These are phyloP conservation scores for Phytophthora parvispora DNA, from an alignment of 352 stramenopile genomes.

Conservation along the genomic window DNA sequence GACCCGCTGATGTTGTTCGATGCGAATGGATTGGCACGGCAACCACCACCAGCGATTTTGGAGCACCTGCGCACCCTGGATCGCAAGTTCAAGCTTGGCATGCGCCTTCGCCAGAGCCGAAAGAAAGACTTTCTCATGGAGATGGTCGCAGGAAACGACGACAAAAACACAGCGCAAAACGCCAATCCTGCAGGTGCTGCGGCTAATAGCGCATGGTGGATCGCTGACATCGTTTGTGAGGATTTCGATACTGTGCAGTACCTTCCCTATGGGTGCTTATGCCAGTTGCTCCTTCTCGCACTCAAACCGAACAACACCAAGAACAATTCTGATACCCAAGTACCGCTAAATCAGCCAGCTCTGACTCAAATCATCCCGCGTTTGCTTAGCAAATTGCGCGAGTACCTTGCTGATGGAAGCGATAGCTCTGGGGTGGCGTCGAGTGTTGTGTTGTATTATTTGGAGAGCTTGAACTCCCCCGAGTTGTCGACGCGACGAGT, in stretches of 20 bases:
- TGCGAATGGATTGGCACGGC: conserved; percentile 65
- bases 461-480: conserved; percentile 73
- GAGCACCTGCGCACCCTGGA: conserved; percentile 79
- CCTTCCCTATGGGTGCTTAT: conserved; percentile 80
- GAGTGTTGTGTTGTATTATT: conserved; percentile 76
- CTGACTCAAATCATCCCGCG: conserved; percentile 62
- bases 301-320: conserved; percentile 29
- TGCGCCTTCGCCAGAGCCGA: conserved; percentile 81
- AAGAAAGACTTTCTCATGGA: conserved; percentile 89
- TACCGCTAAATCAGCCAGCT: conserved; percentile 39
- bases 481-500: conserved; percentile 61
- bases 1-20: conserved; percentile 84
- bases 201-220: conserved; percentile 75
- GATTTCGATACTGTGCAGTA: conserved; percentile 88
- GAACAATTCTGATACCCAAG: conserved; percentile 21
- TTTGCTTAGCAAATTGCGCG: conserved; percentile 64
- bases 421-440: conserved; percentile 46
- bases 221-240: conserved; percentile 90
- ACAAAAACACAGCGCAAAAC: conserved; percentile 29
- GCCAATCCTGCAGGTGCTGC: conserved; percentile 13
- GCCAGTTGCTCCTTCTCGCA: conserved; percentile 80
- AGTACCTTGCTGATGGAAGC: conserved; percentile 51
- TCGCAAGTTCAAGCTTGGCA: conserved; percentile 80
- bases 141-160: conserved; percentile 76
- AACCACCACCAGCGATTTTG: conserved; percentile 79